These are phyloP conservation scores for Saccharomycopsis olivae DNA, from an alignment of 805 yeast genomes.

Conservation along the genomic window DNA sequence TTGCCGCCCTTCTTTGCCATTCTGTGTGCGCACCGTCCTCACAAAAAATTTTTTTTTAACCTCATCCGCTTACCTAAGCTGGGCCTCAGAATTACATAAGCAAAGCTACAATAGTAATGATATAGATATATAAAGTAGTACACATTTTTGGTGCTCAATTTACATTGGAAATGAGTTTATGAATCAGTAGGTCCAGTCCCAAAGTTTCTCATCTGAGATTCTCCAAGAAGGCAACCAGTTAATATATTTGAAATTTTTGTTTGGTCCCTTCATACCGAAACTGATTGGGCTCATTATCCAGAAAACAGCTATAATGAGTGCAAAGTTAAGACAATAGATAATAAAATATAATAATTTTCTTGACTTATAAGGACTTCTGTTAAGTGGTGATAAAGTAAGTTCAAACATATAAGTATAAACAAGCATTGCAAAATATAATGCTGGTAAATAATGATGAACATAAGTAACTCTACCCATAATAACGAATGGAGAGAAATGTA, in stretches of 20 bases:
- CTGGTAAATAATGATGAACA: conserved; percentile 80
- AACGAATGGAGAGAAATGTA: conserved; percentile 66
- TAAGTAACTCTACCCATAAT: conserved; percentile 82
- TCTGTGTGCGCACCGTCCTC: neutral
- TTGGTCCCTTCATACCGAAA: conserved; percentile 52
- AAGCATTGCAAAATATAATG: conserved; percentile 64
- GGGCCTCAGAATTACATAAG: no score
- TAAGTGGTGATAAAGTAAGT: conserved; percentile 26
- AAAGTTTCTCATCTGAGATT: conserved; percentile 23
- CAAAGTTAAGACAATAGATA: conserved; percentile 33
- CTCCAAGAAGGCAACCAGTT: conserved; percentile 42
- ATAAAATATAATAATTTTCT: conserved; percentile 20
- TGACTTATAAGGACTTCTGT: conserved; percentile 21
- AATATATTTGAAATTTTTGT: conserved; percentile 30
- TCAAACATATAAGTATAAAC: conserved; percentile 46
- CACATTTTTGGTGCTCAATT: no score
- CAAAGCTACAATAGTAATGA: no score
- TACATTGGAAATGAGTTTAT: no score
- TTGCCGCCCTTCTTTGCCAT: no score
- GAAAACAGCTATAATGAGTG: conserved; percentile 40
- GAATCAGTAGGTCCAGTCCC: conserved; percentile 17
- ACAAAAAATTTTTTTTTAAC: neutral
- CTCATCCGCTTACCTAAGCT: no score
- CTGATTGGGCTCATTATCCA: conserved; percentile 52
- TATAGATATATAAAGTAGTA: no score